phyloP scores from a whole-genome alignment of 176 grass and related monocot species.

The bread wheat (Triticum aestivum) region IWGSC_CS_RefSeq_v2.1 NC_057799.1:76550860-76551359 shows the following conservation, averaged over 20 bases:
- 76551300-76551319: not conserved
- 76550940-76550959: not conserved
- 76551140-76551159: constrained; percentile 39
- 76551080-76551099: not conserved
- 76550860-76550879: constrained; percentile 58
- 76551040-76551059: not conserved
- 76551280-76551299: not conserved
- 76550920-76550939: not conserved
- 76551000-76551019: constrained; percentile 4
- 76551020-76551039: not conserved
- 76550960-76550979: not conserved
- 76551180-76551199: constrained; percentile 68
- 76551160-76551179: constrained; percentile 29
- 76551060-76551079: constrained; percentile 8
- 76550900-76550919: constrained; percentile 50
- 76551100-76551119: constrained; percentile 29
- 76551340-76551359: constrained; percentile 52
- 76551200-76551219: constrained; percentile 45
- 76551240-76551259: constrained; percentile 71
- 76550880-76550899: constrained; percentile 71
- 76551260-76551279: constrained; percentile 50
- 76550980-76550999: not conserved
- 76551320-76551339: not conserved
- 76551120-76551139: constrained; percentile 70
- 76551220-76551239: constrained; percentile 48